Base-by-base conservation (phyloP, 129 eudicot species). In the Helianthus annuus region DNA sequence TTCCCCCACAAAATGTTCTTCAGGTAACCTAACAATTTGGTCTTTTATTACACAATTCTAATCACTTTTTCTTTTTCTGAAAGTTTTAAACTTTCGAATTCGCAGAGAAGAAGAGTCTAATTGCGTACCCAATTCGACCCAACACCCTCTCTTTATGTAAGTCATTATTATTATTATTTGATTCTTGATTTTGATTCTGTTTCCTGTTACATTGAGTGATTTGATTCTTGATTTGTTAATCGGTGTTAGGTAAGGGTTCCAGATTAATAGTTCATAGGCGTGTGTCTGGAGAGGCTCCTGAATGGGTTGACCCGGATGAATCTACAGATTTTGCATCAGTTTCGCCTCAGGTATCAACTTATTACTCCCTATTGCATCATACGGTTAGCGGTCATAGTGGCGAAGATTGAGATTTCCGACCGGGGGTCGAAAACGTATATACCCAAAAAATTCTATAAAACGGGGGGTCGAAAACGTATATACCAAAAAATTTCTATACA, bases 211-310 rank as follows among this genome's bases (percentile, higher is more conserved):
- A 24, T 40, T 51, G 16, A 14, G 61, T 10, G 67, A 59, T 71
- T 71, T 12, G 56, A 42, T 10, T 57, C 57, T 53, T 38, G 38
- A 14, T 32, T 57, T 42, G 51, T 44, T 52, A 7, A 64, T 77
- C 34, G 29, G 52, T 55, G 59, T 56, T 39, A 88, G 95, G 83
- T 63, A 68, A 61, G 59, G 58, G 78, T 49, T 88, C 88, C 7
- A 78, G 80, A 73, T 64, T 64, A 8, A 32, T 76, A 4, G 45
- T 81, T 69, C 60, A 76, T 58, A 81, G 85, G 69, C 81, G 80
- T 74, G 76, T 69, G 10, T 61, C 93, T 19, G 82, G 79, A n/a
- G 75, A 69, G 72, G 52, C 71, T 42, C 61, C 81, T n/a, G 78
- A 67, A n/a, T 27, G 68, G 17, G 68, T 72, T 71, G 75, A 72